These are phyloP conservation scores for Cryptococcus hybrid DNA, from an alignment of 1,284 basidiomycete species.

Conservation along the genomic window DNA sequence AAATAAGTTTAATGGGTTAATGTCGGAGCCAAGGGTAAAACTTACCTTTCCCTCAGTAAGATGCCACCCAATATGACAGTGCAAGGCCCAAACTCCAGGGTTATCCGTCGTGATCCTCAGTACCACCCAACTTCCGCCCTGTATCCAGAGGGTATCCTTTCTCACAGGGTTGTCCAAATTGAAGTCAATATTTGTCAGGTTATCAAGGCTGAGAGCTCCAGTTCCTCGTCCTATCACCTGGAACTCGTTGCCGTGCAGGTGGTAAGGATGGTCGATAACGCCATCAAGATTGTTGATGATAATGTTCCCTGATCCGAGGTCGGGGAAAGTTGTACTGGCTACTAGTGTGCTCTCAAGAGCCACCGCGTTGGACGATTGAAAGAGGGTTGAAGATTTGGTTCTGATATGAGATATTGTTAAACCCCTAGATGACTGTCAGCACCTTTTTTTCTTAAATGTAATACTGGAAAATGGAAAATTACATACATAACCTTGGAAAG, in stretches of 20 bases:
- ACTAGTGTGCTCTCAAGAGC: conserved; percentile 17
- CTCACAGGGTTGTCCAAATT: conserved; percentile 38
- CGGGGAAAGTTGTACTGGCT: conserved; percentile 25
- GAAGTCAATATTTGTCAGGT: conserved; percentile 11
- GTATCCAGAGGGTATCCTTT: conserved; percentile 44
- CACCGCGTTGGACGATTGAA: conserved; percentile 21
- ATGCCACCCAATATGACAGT: conserved; percentile 34
- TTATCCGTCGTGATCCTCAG: conserved; percentile 26
- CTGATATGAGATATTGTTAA: conserved; percentile 34
- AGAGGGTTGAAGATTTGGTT: conserved; percentile 41
- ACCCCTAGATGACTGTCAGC: conserved; percentile 12
- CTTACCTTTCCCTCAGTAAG: conserved; percentile 18
- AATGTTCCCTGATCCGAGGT: conserved; percentile 24
- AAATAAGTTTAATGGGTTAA: background rate
- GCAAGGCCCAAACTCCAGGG: conserved; percentile 25
- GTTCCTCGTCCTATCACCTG: conserved; percentile 39
- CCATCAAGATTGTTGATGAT: conserved; percentile 43
- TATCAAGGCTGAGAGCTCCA: conserved; percentile 27
- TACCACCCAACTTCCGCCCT: conserved; percentile 19
- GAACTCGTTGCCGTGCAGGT: conserved; percentile 32
- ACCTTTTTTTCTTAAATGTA: background rate
- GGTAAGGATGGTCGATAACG: conserved; percentile 42
- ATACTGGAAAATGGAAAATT: background rate
- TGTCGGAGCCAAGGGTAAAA: background rate
- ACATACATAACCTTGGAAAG: conserved; percentile 25